These are phyloP conservation scores for Mortierella antarctica DNA, from an alignment of 192 early-diverging fungal species.

Conservation along the genomic window DNA sequence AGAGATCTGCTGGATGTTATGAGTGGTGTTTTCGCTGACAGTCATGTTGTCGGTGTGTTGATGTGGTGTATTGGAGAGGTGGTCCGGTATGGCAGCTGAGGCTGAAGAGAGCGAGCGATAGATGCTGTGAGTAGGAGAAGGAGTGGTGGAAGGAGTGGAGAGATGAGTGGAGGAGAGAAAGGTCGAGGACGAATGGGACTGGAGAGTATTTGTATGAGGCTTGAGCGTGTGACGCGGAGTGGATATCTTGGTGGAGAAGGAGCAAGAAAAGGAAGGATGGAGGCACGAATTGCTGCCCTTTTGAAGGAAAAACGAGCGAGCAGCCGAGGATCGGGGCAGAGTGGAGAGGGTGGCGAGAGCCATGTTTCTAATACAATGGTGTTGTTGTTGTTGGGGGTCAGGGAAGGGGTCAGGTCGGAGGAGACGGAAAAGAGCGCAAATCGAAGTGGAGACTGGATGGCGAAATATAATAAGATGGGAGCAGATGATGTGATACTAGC, in stretches of 20 bases:
- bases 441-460: neutral
- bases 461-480: constrained; percentile 4
- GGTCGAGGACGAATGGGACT: neutral
- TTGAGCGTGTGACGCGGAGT: neutral
- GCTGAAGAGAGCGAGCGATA: constrained; percentile 23
- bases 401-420: constrained; percentile 13
- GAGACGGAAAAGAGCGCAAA: constrained; percentile 22
- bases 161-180: constrained; percentile 6
- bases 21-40: constrained; percentile 32
- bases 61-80: neutral
- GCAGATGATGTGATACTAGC: neutral
- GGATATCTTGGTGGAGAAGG: constrained; percentile 3
- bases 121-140: constrained; percentile 6
- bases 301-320: constrained; percentile 30
- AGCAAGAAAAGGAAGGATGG: constrained; percentile 13
- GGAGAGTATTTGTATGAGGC: constrained; percentile 1
- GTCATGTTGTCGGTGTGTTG: constrained; percentile 38
- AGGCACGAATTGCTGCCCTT: neutral
- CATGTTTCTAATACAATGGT: constrained; percentile 7
- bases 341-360: constrained; percentile 17
- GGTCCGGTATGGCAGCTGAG: constrained; percentile 12
- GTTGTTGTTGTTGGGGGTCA: constrained; percentile 5
- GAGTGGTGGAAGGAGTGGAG: neutral
- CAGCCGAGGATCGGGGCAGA: constrained; percentile 29
- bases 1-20: constrained; percentile 40